A percentile compares a stretch with the other conserved stretches of the same genome.
Conservation (phyloP, 306 rosid genomes). For the Macrotyloma uniflorum region DNA sequence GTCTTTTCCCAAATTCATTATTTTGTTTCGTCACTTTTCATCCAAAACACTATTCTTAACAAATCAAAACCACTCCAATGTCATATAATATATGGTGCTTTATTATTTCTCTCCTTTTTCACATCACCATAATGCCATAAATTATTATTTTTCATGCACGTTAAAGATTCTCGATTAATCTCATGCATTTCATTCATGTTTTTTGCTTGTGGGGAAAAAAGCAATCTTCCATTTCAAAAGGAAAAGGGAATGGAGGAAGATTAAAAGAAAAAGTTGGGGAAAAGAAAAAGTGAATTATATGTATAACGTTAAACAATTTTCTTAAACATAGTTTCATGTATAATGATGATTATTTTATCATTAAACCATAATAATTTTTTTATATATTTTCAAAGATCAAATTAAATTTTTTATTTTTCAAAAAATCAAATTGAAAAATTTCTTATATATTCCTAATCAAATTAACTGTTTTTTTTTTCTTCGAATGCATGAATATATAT, state of each 20-base stretch:
- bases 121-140: conserved; percentile 1
- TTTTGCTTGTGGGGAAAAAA: not conserved
- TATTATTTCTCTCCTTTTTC: conserved; percentile 7
- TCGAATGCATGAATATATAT: too few relatives aligned
- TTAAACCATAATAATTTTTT: too few relatives aligned
- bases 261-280: not conserved
- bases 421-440: too few relatives aligned
- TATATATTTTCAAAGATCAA: too few relatives aligned
- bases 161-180: not conserved
- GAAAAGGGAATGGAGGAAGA: not conserved
- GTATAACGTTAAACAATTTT: too few relatives aligned
- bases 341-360: too few relatives aligned
- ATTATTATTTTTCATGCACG: too few relatives aligned
- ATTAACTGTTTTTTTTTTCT: too few relatives aligned
- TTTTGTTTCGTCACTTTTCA: conserved; percentile 32
- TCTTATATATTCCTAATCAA: too few relatives aligned
- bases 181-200: not conserved
- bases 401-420: too few relatives aligned
- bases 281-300: not conserved
- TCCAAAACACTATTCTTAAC: conserved; percentile 36
- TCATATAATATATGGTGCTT: not conserved
- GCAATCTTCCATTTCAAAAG: not conserved
- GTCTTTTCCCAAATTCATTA: conserved; percentile 4
- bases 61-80: conserved; percentile 42
- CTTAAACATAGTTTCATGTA: too few relatives aligned